Percentiles rank a stretch among this genome's conserved stretches.
These are phyloP conservation scores for Graphiopsis chlorocephala DNA, from an alignment of 2,329 filamentous ascomycete genomes.

Conservation along the genomic window DNA sequence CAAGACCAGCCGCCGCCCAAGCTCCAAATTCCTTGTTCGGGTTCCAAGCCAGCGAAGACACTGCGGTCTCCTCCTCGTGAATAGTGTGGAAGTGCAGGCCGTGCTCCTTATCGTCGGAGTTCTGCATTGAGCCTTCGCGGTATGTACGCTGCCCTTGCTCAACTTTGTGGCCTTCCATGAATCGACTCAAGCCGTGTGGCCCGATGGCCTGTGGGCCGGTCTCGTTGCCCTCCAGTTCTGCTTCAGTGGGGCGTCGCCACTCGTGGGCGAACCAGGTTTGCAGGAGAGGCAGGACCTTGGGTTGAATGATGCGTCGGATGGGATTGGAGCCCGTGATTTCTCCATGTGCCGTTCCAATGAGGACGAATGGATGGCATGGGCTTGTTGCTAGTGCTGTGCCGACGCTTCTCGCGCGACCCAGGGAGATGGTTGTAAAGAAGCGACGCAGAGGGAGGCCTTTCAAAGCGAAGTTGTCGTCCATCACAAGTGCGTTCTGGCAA, in stretches of 20 bases:
- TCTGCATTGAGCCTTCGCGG: slow-evolving; percentile 20
- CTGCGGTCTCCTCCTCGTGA: slow-evolving; percentile 44
- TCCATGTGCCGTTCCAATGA: slow-evolving; percentile 54
- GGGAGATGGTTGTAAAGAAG: slow-evolving; percentile 48
- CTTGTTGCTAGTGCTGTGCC: slow-evolving; percentile 48
- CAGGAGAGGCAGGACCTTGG: slow-evolving; percentile 51
- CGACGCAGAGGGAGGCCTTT: slow-evolving; percentile 50
- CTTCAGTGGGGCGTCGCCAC: slow-evolving; percentile 41
- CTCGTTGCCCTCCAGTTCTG: slow-evolving; percentile 17
- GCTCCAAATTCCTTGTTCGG: slow-evolving; percentile 48
- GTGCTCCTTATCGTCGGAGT: slow-evolving; percentile 23
- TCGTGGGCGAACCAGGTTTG: slow-evolving; percentile 59
- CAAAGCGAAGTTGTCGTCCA: slow-evolving; percentile 54
- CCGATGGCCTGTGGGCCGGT: slow-evolving; percentile 3
- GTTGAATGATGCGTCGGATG: slow-evolving; percentile 48
- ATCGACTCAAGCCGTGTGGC: slow-evolving; percentile 30
- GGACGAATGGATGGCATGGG: slow-evolving; percentile 53
- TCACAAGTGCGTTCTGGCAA: slow-evolving; percentile 52
- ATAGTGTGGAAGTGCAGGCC: slow-evolving; percentile 37
- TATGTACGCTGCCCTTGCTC: slow-evolving; percentile 24
- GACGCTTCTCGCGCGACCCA: slow-evolving; percentile 36
- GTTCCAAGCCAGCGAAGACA: slow-evolving; percentile 50
- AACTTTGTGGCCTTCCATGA: slow-evolving; percentile 44
- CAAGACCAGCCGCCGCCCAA: slow-evolving; percentile 52
- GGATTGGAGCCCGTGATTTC: slow-evolving; percentile 52